Evolutionary conservation across 2,329 filamentous ascomycete genomes (phyloP), one percentile per base, ranked within the genome.

Genomic region (Acrodontium crateriforme): DNA sequence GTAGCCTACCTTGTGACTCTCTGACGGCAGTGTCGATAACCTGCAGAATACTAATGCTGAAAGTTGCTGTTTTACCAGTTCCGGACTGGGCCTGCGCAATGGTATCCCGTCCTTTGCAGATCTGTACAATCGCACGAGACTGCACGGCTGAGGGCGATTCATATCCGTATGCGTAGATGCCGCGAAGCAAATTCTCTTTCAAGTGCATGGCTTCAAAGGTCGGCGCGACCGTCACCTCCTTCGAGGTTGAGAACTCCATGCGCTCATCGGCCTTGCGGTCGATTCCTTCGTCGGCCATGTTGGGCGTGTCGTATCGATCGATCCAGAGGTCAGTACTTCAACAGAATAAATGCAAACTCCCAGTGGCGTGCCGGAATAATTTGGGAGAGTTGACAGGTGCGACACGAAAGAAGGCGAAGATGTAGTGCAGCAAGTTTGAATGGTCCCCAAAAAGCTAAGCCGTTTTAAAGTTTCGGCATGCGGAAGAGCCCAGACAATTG

Each of bases 21-120:
- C 94, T 94, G 57, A 95, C 60, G 58, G 74, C 77, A 55, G 80
- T 73, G 65, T 98, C 89, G 62, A 98, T 82, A 74, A 94, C 94
- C 74, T 98, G 89, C 45, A 98, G 79, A 50, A 89, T 83, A 53
- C 85, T 94, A 65, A 98, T 92, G 53, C 89, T 95, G 77, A 98
- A 98, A 46, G 89, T 98, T 48, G 89, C 89, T 47, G 89, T 98
- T 76, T 98, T 98, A 68, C 89, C 89, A 58, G 89, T 98, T 71
- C 89, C 89, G 48, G 87, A 94, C 59, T 95, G 89, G 12, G 89
- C 89, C 55, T 98, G 89, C 11, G 89, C 89, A 52, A 98, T 98
- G 38, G 89, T 95, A 58, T 98, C 89, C 59, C 89, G 83, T 41
- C 89, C 89, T 62, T 95, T 95, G 73, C 89, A 98, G 50, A 98